These are phyloP conservation scores for Diaporthe ilicicola DNA, from an alignment of 2,329 filamentous ascomycete species.

Conservation along the genomic window DNA sequence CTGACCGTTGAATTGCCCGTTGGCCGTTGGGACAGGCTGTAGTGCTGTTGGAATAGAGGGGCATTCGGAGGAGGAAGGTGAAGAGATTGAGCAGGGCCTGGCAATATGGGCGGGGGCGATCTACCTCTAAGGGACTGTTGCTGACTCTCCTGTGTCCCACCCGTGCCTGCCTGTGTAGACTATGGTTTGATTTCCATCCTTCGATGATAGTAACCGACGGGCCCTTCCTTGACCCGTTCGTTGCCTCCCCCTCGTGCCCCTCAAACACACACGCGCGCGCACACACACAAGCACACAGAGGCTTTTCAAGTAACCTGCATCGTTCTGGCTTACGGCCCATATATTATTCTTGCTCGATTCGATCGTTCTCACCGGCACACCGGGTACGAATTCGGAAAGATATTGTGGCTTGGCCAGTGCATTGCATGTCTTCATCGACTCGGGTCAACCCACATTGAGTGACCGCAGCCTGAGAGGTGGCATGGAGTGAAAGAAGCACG, in stretches of 20 bases:
- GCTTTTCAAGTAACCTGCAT: background rate
- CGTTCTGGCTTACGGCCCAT: background rate
- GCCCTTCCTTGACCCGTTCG: background rate
- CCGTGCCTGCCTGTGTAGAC: background rate
- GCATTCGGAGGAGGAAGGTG: background rate
- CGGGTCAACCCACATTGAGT: background rate
- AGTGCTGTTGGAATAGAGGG: background rate
- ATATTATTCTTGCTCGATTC: background rate
- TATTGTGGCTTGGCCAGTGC: constrained; percentile 7
- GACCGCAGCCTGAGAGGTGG: too few species aligned
- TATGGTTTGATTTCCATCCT: constrained; percentile 19
- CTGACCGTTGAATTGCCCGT: background rate
- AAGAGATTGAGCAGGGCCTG: constrained; percentile 1
- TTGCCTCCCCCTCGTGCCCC: background rate
- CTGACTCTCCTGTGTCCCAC: background rate
- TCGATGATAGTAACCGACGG: background rate
- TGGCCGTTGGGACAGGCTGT: background rate
- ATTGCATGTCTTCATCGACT: background rate
- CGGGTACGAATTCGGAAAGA: background rate
- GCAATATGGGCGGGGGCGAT: background rate
- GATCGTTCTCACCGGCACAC: too few species aligned
- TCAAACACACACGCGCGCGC: background rate
- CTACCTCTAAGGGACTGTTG: background rate
- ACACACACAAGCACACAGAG: background rate
- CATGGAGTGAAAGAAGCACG: too few species aligned